Conservation (phyloP, 352 stramenopile species). For the Pythium pyrilobum region DNA sequence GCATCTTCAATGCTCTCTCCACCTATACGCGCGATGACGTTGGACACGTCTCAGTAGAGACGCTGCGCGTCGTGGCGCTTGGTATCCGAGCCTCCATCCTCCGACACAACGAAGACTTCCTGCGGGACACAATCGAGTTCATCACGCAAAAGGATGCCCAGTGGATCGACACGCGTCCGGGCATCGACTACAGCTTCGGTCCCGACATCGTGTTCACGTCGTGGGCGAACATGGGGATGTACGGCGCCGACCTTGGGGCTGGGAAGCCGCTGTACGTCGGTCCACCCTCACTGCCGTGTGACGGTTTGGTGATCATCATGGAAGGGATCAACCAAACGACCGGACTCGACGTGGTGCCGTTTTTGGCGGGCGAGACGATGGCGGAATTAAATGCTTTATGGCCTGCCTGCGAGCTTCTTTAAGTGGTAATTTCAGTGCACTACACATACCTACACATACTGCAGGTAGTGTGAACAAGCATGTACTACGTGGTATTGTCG, state of each 20-base stretch:
- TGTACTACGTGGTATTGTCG: too few species aligned
- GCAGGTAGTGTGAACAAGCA: too few species aligned
- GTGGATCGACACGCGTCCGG: slow-evolving; percentile 28
- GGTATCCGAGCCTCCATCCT: slow-evolving; percentile 43
- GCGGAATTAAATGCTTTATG: slow-evolving; percentile 30
- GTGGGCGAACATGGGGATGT: slow-evolving; percentile 53
- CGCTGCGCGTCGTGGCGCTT: slow-evolving; percentile 22
- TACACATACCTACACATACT: too few species aligned
- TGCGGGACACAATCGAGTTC: slow-evolving; percentile 51
- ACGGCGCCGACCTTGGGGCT: slow-evolving; percentile 46
- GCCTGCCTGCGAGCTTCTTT: slow-evolving; percentile 3
- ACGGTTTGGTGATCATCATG: slow-evolving; percentile 43
- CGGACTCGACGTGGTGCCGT: slow-evolving; percentile 40
- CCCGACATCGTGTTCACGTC: slow-evolving; percentile 59
- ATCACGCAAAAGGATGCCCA: slow-evolving; percentile 25
- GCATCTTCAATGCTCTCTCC: slow-evolving; percentile 48
- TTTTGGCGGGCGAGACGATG: slow-evolving; percentile 35
- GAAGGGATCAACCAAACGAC: slow-evolving; percentile 30
- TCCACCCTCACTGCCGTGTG: slow-evolving; percentile 25
- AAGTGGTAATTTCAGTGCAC: too few species aligned
- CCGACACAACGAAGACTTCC: slow-evolving; percentile 26
- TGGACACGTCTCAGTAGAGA: slow-evolving; percentile 2
- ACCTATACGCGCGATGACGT: slow-evolving; percentile 28
- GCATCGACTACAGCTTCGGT: slow-evolving; percentile 44
- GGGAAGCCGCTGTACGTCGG: slow-evolving; percentile 33